Conservation (phyloP, 352 stramenopile species). For the Globisporangium cederbergense region DNA sequence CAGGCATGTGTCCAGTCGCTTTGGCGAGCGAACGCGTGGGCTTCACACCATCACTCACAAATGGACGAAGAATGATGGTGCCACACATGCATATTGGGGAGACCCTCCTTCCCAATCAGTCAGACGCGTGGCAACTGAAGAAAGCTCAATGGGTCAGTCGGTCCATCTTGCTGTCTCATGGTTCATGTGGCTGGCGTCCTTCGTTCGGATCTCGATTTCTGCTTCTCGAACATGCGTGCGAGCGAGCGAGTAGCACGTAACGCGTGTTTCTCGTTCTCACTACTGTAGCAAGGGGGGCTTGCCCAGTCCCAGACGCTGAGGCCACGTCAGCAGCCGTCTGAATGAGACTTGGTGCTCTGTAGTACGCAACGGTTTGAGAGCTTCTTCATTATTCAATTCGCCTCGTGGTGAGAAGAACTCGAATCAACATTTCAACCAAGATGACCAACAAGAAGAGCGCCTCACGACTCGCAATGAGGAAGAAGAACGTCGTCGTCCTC, state of each 20-base stretch:
- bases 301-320: neutral
- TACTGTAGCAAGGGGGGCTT: neutral
- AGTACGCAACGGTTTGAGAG: neutral
- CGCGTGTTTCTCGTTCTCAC: neutral
- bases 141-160: neutral
- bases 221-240: constrained; percentile 2
- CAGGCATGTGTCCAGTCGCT: neutral
- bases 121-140: neutral
- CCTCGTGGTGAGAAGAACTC: neutral
- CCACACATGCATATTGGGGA: neutral
- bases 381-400: constrained; percentile 1
- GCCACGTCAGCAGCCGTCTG: neutral
- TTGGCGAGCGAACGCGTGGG: neutral
- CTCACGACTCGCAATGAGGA: neutral
- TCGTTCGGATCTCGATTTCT: neutral
- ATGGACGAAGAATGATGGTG: neutral
- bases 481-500: constrained; percentile 22
- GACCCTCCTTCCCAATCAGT: neutral
- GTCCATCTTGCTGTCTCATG: neutral
- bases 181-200: neutral
- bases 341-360: neutral
- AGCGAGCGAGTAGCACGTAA: neutral
- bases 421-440: neutral
- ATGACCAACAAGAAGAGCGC: neutral
- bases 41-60: neutral